Evolutionary conservation across 192 early-diverging fungal species (phyloP).

Genomic region (Mortierella hygrophila): DNA sequence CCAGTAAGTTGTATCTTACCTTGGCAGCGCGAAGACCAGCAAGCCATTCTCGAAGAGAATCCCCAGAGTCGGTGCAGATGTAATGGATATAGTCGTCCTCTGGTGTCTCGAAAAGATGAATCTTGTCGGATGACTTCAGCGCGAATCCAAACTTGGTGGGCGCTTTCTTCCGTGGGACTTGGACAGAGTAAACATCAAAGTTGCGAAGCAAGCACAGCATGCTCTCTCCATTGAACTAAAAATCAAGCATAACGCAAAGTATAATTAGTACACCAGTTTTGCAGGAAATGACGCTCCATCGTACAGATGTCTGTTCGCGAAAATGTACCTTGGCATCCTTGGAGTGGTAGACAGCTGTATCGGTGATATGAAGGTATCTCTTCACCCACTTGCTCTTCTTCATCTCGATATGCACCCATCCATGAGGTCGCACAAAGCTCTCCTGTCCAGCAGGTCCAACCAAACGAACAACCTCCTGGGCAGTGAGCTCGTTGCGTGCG

Average conservation of each 20-base stretch:
- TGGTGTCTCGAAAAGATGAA: slow-evolving; percentile 85
- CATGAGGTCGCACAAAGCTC: slow-evolving; percentile 57
- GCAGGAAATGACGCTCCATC: background rate
- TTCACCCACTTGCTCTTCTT: slow-evolving; percentile 92
- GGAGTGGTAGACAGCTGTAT: slow-evolving; percentile 74
- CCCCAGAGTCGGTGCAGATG: slow-evolving; percentile 75
- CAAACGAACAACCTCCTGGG: slow-evolving; percentile 62
- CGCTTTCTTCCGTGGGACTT: slow-evolving; percentile 71
- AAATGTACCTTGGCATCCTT: slow-evolving; percentile 73
- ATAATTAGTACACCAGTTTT: slow-evolving; percentile 19
- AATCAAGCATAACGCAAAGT: background rate
- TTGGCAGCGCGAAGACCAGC: slow-evolving; percentile 75
- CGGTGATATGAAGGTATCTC: slow-evolving; percentile 76
- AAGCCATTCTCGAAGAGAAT: slow-evolving; percentile 81
- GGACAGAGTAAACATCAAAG: slow-evolving; percentile 90
- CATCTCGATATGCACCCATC: slow-evolving; percentile 79
- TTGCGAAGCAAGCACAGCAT: slow-evolving; percentile 71
- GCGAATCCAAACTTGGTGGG: slow-evolving; percentile 89
- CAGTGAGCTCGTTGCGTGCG: slow-evolving; percentile 69
- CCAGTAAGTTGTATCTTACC: slow-evolving; percentile 56
- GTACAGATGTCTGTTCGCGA: background rate
- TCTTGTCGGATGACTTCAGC: slow-evolving; percentile 82
- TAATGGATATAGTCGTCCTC: slow-evolving; percentile 85
- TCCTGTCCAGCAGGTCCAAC: slow-evolving; percentile 48
- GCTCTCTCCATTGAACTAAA: slow-evolving; percentile 49